phyloP scores from a whole-genome alignment of 768 basidiomycete genomes.

The Podaxis sp. region DNA sequence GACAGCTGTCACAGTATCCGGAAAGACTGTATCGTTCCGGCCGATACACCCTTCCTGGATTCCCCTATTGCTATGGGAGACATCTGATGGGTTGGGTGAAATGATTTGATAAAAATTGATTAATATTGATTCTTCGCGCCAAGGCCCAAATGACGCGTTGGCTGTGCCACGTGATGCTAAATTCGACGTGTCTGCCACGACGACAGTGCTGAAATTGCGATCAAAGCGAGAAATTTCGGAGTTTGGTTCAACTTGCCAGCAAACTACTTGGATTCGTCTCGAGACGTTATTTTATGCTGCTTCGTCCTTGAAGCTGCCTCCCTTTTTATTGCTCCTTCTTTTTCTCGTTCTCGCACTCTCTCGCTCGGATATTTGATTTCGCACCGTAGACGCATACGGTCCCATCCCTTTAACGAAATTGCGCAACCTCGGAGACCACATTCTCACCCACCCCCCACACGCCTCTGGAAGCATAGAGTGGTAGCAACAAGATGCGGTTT shows the following conservation, averaged over 20 bases:
- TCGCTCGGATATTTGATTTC: background rate
- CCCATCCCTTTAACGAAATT: background rate
- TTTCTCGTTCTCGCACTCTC: conserved; percentile 17
- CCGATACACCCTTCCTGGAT: too few relatives aligned
- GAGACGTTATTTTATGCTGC: conserved; percentile 20
- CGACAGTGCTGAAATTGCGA: conserved; percentile 10
- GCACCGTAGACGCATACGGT: too few relatives aligned
- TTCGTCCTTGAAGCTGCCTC: conserved; percentile 21
- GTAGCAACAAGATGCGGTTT: conserved; percentile 35
- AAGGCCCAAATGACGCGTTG: background rate
- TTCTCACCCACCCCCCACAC: background rate
- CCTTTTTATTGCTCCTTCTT: conserved; percentile 18
- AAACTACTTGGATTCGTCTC: background rate
- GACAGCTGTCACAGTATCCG: too few relatives aligned
- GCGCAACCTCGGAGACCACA: background rate
- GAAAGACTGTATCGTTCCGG: too few relatives aligned
- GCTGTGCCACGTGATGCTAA: conserved; percentile 6
- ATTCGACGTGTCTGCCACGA: conserved; percentile 38
- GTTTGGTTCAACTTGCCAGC: conserved; percentile 17
- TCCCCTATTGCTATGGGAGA: too few relatives aligned
- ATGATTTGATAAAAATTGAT: background rate
- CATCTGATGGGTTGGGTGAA: background rate
- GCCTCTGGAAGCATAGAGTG: background rate
- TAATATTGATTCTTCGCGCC: background rate
- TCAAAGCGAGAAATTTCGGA: background rate